phyloP scores from a whole-genome alignment of 495 filamentous ascomycete species.

The Penicillium maclennaniae region DNA sequence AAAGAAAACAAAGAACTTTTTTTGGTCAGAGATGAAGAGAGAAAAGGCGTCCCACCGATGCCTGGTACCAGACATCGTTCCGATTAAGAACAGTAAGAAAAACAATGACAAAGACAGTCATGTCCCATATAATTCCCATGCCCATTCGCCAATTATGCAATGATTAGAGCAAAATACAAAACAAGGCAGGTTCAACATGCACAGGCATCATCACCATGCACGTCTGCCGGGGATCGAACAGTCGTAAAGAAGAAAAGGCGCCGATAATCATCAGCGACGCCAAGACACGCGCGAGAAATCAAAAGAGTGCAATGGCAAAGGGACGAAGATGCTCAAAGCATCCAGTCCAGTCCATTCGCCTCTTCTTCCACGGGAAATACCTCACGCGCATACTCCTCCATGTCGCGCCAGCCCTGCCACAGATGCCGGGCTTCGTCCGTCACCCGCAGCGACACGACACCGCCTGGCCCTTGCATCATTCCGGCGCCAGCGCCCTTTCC shows the following conservation, averaged over 20 bases:
- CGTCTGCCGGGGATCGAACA: constrained; percentile 19
- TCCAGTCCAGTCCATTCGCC: constrained; percentile 90
- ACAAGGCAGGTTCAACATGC: constrained; percentile 23
- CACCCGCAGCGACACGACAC: constrained; percentile 49
- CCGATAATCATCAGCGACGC: neutral
- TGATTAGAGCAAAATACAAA: constrained; percentile 17
- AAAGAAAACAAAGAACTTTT: constrained; percentile 4
- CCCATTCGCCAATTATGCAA: constrained; percentile 28
- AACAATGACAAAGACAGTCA: constrained; percentile 8
- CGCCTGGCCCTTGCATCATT: constrained; percentile 56
- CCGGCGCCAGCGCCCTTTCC: constrained; percentile 59
- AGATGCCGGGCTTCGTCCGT: constrained; percentile 70
- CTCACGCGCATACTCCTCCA: constrained; percentile 95
- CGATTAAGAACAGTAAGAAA: constrained; percentile 19
- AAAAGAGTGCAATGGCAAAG: constrained; percentile 6
- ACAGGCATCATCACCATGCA: constrained; percentile 33
- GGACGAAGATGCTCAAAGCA: constrained; percentile 50
- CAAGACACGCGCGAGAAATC: neutral
- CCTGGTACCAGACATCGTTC: constrained; percentile 11
- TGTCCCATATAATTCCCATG: constrained; percentile 32
- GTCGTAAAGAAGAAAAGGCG: constrained; percentile 4
- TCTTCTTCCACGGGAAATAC: constrained; percentile 93
- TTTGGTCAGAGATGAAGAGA: constrained; percentile 1
- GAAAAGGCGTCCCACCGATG: neutral
- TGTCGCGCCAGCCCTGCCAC: constrained; percentile 86